Base-by-base conservation (phyloP, 352 stramenopile species). In the Globisporangium okanoganense region DNA sequence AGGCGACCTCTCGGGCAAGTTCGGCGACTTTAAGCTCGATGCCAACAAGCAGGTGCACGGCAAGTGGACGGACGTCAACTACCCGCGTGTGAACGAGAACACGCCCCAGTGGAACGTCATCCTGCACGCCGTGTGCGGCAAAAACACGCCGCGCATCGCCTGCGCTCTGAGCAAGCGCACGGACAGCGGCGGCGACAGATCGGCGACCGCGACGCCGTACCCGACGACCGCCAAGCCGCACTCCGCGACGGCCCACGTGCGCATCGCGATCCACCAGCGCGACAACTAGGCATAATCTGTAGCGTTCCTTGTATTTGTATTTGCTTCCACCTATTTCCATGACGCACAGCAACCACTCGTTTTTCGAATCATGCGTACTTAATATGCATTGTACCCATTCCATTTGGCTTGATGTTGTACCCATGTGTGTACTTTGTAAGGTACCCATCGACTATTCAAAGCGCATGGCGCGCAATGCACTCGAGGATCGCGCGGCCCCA, bases 91-190 rank as follows among this genome's bases (percentile, higher is more conserved):
- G 22, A 22, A 27, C 1, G 68, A 76, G 67, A 64, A 71, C 60
- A 71, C 56, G 33, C 48, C 68, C 6, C 29, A 76, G 47, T 79
- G 71, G 71, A 79, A 79, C 51, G 66, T 79, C 8, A 62, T 79
- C 13, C 24, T 79, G 8, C 71, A 79, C 45, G 68, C 65, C 7
- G 60, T 72, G 38, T 79, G 71, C 48, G 64, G 61, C 44, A 65
- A 62, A 41, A 58, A 51, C 38, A 74, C 71, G 40, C 71, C 71
- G 20, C 71, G 71, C 7, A 43, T 79, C n/a, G 65, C 71, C 3
- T 79, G 71, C 33, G 71, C 68, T 7, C 22, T 72, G 2, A 56
- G 56, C 13, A 44, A 50, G 36, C 20, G 48, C 29, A n/a, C 9
- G 0, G 36, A 41, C 36, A 41, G 18, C 9, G 10, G 14, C 35